A percentile compares a stretch with the other conserved stretches of the same genome.
phyloP scores from a whole-genome alignment of 495 filamentous ascomycete species.

The Trichocladium antarcticum region DNA sequence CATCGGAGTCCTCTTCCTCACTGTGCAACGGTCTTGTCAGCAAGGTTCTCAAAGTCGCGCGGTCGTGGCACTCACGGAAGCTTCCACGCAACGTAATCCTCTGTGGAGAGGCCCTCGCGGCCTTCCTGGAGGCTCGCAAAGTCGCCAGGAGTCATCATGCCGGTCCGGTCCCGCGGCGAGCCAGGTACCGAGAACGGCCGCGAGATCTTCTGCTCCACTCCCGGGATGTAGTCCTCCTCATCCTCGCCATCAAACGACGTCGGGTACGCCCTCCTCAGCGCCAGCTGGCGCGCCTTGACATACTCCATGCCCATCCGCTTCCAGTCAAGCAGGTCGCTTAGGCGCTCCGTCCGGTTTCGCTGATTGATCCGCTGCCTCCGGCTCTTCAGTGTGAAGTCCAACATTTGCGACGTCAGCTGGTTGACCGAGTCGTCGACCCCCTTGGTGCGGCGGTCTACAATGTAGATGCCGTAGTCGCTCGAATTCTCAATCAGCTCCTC shows the following conservation, averaged over 20 bases:
- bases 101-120: slow-evolving; percentile 82
- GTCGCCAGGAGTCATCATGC: slow-evolving; percentile 98
- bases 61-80: slow-evolving; percentile 64
- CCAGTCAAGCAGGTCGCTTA: slow-evolving; percentile 95
- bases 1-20: slow-evolving; percentile 91
- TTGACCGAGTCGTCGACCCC: slow-evolving; percentile 96
- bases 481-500: slow-evolving; percentile 98
- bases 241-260: slow-evolving; percentile 64
- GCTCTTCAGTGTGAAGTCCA: slow-evolving; percentile 88
- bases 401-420: slow-evolving; percentile 87
- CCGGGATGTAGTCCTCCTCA: slow-evolving; percentile 75
- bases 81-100: slow-evolving; percentile 97
- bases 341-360: slow-evolving; percentile 89
- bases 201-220: slow-evolving; percentile 83
- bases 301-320: slow-evolving; percentile 99
- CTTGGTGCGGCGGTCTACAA: slow-evolving; percentile 90
- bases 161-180: slow-evolving; percentile 77
- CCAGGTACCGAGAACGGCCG: slow-evolving; percentile 88
- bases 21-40: slow-evolving; percentile 34
- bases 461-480: slow-evolving; percentile 95
- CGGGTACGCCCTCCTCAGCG: slow-evolving; percentile 84
- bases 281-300: slow-evolving; percentile 90
- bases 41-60: neutral
- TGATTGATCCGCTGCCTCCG: slow-evolving; percentile 96
- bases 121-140: slow-evolving; percentile 94